phyloP scores from a whole-genome alignment of 129 eudicot genomes.

The Lactuca saligna region DNA sequence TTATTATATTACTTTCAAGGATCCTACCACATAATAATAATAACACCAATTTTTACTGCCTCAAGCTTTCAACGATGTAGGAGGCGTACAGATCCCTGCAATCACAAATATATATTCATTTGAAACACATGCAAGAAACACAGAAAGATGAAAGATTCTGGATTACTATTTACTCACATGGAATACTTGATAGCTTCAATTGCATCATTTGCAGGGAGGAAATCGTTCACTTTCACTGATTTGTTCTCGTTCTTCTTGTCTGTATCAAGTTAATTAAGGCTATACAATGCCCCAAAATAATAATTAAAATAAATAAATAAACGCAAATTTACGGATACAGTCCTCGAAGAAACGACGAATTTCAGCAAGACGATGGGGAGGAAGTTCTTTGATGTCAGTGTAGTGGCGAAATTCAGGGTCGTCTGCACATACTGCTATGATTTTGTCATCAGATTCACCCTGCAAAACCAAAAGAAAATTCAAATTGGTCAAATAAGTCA shows the following conservation, averaged over 20 bases:
- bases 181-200: conserved; percentile 78
- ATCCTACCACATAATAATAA: conserved; percentile 14
- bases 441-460: conserved; percentile 98
- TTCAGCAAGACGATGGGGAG: conserved; percentile 97
- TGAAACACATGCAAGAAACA: neutral
- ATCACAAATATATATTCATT: conserved; percentile 6
- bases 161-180: conserved; percentile 72
- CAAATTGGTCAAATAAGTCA: neutral
- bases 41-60: conserved; percentile 51
- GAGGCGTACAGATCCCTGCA: conserved; percentile 89
- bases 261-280: conserved; percentile 29
- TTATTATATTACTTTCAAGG: conserved; percentile 1
- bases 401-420: conserved; percentile 96
- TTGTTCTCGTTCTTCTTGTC: conserved; percentile 98
- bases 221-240: conserved; percentile 79
- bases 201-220: conserved; percentile 83
- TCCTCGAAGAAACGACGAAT: conserved; percentile 98
- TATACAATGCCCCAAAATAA: conserved; percentile 11
- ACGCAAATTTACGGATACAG: conserved; percentile 62
- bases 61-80: conserved; percentile 82
- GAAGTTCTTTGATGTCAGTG: conserved; percentile 75
- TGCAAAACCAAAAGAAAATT: conserved; percentile 22
- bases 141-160: neutral
- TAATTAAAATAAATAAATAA: neutral
- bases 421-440: conserved; percentile 96